Conservation (phyloP, 257 asterid species). For the Primulina eburnea region DNA sequence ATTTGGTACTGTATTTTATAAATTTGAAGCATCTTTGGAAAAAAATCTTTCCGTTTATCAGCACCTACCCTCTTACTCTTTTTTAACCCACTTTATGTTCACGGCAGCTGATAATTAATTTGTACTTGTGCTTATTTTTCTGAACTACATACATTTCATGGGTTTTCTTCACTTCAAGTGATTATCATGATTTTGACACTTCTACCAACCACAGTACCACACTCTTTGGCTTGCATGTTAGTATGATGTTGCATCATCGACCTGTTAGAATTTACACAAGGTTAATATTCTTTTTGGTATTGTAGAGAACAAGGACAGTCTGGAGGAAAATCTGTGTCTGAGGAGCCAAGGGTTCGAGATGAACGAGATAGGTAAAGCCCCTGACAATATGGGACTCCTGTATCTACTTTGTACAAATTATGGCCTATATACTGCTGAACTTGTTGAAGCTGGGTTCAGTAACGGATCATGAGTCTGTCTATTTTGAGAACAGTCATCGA, state of each 20-base stretch:
- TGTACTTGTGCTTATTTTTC: neutral
- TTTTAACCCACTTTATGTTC: neutral
- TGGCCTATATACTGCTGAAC: neutral
- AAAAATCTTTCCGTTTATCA: too few species aligned
- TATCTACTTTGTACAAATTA: neutral
- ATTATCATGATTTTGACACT: too few species aligned
- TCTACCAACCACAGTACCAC: neutral
- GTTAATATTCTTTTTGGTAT: slow-evolving; percentile 16
- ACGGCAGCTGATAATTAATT: neutral
- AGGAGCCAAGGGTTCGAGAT: slow-evolving; percentile 79
- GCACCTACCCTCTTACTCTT: too few species aligned
- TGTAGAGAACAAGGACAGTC: slow-evolving; percentile 73
- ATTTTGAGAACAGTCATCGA: neutral
- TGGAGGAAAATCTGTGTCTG: slow-evolving; percentile 82
- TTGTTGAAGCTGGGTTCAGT: neutral
- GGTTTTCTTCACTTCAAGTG: neutral
- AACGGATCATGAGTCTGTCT: neutral
- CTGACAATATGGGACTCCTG: neutral
- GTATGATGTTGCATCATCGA: neutral
- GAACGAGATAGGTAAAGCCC: slow-evolving; percentile 26
- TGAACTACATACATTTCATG: neutral
- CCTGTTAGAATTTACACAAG: neutral
- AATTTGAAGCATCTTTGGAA: too few species aligned
- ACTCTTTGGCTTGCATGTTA: neutral
- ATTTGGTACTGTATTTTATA: too few species aligned